These are phyloP conservation scores for Drechslerella dactyloides DNA, from an alignment of 2,329 filamentous ascomycete genomes.

Conservation along the genomic window DNA sequence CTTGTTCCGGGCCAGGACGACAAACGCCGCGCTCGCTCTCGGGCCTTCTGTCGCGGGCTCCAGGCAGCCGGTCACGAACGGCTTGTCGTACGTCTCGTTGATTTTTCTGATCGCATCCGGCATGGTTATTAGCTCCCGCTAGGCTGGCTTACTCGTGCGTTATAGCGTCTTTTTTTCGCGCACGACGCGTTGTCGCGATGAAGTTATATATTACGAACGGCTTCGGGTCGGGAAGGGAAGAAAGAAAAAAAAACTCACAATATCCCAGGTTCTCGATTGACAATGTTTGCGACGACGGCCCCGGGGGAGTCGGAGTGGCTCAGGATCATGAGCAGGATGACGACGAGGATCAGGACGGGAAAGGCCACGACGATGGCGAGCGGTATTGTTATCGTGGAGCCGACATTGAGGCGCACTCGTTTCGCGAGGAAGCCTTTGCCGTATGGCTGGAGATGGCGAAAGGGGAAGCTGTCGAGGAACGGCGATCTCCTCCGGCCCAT, in stretches of 20 bases:
- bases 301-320: constrained; percentile 83
- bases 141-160: background rate
- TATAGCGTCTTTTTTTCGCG: constrained; percentile 7
- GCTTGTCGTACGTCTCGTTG: constrained; percentile 94
- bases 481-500: constrained; percentile 57
- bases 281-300: constrained; percentile 60
- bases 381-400: constrained; percentile 90
- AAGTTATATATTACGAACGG: background rate
- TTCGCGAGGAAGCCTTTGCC: constrained; percentile 72
- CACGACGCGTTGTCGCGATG: background rate
- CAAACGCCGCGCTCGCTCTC: constrained; percentile 91
- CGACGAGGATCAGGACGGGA: constrained; percentile 84
- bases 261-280: constrained; percentile 31
- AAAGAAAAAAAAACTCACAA: constrained; percentile 35
- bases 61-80: constrained; percentile 89
- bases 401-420: constrained; percentile 85
- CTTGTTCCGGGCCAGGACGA: constrained; percentile 93
- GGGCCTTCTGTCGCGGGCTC: constrained; percentile 76
- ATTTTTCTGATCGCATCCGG: constrained; percentile 72
- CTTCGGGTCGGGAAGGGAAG: constrained; percentile 9
- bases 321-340: constrained; percentile 88
- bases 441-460: constrained; percentile 42
- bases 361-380: constrained; percentile 91
- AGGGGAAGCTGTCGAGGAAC: constrained; percentile 62
- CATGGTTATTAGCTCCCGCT: constrained; percentile 31